A percentile compares a stretch with the other conserved stretches of the same genome.
phyloP scores from a whole-genome alignment of 2,329 filamentous ascomycete genomes.

The Clonostachys byssicola region DNA sequence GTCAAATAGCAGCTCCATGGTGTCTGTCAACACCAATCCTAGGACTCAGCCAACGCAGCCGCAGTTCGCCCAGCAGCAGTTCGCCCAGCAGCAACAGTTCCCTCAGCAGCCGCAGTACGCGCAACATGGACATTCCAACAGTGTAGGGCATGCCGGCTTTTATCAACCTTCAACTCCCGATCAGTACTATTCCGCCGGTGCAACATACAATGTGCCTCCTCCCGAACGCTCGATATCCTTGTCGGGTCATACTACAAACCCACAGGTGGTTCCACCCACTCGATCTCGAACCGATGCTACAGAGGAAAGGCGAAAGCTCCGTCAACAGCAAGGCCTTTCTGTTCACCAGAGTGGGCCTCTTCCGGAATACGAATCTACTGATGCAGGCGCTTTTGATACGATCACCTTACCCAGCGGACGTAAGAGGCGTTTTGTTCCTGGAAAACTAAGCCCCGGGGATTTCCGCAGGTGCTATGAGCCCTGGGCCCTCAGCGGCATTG shows the following conservation, averaged over 20 bases:
- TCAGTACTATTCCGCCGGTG: constrained; percentile 35
- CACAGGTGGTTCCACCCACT: constrained; percentile 74
- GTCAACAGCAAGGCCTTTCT: constrained; percentile 42
- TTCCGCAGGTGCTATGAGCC: constrained; percentile 84
- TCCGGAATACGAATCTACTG: constrained; percentile 53
- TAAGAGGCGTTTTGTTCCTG: constrained; percentile 78
- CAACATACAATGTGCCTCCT: constrained; percentile 29
- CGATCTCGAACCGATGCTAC: constrained; percentile 94
- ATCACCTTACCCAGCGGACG: constrained; percentile 78
- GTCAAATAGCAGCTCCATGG: constrained; percentile 55
- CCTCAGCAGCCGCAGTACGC: not conserved
- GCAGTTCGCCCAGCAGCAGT: constrained; percentile 1
- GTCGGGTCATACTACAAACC: constrained; percentile 75
- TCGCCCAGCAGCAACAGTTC: not conserved
- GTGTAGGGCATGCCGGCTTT: constrained; percentile 5
- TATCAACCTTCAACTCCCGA: constrained; percentile 41
- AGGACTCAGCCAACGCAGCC: constrained; percentile 19
- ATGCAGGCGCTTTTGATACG: constrained; percentile 67
- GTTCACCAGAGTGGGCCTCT: constrained; percentile 22
- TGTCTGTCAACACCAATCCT: constrained; percentile 36
- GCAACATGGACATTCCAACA: not conserved
- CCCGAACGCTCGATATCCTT: constrained; percentile 77
- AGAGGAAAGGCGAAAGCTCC: constrained; percentile 55
- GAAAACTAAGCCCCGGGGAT: constrained; percentile 76
- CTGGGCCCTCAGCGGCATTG: constrained; percentile 88